Base-by-base conservation (phyloP, 108 stramenopile species). In the Pseudonitzschia delicatissima region DNA sequence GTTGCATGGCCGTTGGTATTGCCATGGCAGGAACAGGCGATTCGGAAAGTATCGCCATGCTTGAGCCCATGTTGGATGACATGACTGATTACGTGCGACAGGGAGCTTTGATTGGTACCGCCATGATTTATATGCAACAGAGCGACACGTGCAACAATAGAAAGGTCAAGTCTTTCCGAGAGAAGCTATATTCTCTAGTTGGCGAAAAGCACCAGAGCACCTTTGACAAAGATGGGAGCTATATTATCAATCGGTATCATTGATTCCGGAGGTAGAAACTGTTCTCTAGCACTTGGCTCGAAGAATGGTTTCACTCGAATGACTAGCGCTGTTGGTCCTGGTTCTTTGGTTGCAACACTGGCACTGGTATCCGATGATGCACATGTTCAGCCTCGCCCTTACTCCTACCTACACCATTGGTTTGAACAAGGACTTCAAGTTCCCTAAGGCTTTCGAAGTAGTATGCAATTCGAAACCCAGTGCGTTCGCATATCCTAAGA, bases 281-380 rank as follows among this genome's bases (percentile, higher is more conserved):
- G 90, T 57, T 82, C 90, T 21, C 65, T 99, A 25, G 71, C 65
- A 3, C 81, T 99, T 57, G 87, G 88, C 44, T 96, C 96, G 4
- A 76, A 91, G 3, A 91, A 91, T 34, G 98, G 99, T 7, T 99
- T 99, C 73, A 88, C 90, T 40, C 98, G 97, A 74, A 94, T 92
- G 90, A 85, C 89, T 0, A 94, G 88, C 48, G 96, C 94, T 4
- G 93, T 96, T 6, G 99, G 99, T 40, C n/a, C 60, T 98, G 39
- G 94, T 88, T 15, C 76, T 99, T 27, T 99, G 95, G 94, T 68
- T 93, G 45, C 99, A 99, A 72, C 93, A 98, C 73, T 99, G 99
- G 99, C 98, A 98, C 67, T 99, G 99, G 99, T 98, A 94, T 69
- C 99, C 99, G 17, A 87, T 98, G 82, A 90, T 97, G 90, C 96